phyloP scores from a whole-genome alignment of 2,329 filamentous ascomycete species.

The Kalaharituber pfeilii region DNA sequence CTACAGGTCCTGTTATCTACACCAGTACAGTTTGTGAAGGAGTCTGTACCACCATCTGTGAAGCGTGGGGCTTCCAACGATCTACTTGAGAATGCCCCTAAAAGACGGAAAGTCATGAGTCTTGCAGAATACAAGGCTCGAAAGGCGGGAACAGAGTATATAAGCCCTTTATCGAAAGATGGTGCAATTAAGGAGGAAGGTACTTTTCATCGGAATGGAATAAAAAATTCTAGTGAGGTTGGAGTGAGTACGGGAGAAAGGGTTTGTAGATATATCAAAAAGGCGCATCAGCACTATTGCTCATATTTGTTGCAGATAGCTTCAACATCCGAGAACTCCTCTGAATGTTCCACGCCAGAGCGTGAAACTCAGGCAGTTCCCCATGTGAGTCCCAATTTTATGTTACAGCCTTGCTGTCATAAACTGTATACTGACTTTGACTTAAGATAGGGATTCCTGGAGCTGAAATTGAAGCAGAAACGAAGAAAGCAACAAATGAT shows the following conservation, averaged over 20 bases:
- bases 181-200: background rate
- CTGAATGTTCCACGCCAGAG: too few relatives aligned
- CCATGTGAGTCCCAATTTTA: too few relatives aligned
- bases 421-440: too few relatives aligned
- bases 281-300: background rate
- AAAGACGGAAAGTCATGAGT: background rate
- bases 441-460: background rate
- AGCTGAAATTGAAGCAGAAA: background rate
- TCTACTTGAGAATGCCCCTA: background rate
- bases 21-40: background rate
- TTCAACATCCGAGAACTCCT: background rate
- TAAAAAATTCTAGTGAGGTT: too few relatives aligned
- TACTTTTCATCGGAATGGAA: too few relatives aligned
- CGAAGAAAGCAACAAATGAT: background rate
- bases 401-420: too few relatives aligned
- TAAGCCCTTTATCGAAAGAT: background rate
- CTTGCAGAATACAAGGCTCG: background rate
- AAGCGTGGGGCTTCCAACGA: background rate
- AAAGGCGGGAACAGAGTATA: background rate
- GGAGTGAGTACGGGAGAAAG: background rate
- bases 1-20: background rate
- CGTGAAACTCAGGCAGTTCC: too few relatives aligned
- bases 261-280: background rate
- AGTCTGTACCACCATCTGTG: background rate
- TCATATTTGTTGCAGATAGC: background rate